Percentiles rank a stretch among this genome's conserved stretches.
Evolutionary conservation across 768 basidiomycete species (phyloP).

Genomic region (Mycena amicta): DNA sequence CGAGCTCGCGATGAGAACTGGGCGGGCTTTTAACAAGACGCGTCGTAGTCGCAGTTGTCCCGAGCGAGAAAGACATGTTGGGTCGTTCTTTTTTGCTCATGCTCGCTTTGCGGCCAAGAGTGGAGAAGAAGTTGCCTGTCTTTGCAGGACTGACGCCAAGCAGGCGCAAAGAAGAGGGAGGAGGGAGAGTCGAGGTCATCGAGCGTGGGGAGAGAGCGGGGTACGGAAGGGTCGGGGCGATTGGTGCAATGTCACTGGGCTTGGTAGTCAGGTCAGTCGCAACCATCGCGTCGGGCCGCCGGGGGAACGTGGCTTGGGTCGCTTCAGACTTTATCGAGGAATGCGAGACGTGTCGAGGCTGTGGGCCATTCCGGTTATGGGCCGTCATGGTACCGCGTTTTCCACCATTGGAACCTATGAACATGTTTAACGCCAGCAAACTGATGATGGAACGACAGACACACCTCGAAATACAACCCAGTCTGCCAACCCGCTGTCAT

Average conservation of each 20-base stretch:
- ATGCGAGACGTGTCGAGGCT: conserved; percentile 68
- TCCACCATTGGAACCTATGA: conserved; percentile 33
- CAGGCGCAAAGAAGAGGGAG: conserved; percentile 55
- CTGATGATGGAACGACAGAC: conserved; percentile 22
- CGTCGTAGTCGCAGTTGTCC: conserved; percentile 34
- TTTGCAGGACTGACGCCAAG: conserved; percentile 46
- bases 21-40: conserved; percentile 40
- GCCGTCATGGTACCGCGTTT: conserved; percentile 32
- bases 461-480: conserved; percentile 71
- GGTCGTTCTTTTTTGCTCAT: conserved; percentile 39
- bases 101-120: conserved; percentile 73
- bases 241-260: conserved; percentile 49
- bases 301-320: conserved; percentile 79
- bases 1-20: conserved; percentile 12
- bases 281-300: conserved; percentile 73
- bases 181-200: conserved; percentile 9
- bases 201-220: conserved; percentile 38
- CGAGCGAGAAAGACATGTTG: conserved; percentile 10
- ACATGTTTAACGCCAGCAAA: conserved; percentile 22
- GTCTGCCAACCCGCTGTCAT: conserved; percentile 76
- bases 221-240: conserved; percentile 74
- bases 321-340: conserved; percentile 74
- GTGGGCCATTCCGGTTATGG: too few relatives aligned
- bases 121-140: conserved; percentile 71
- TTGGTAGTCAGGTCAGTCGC: conserved; percentile 71